Base-by-base conservation (phyloP, 306 rosid species). In the Quercus robur region DNA sequence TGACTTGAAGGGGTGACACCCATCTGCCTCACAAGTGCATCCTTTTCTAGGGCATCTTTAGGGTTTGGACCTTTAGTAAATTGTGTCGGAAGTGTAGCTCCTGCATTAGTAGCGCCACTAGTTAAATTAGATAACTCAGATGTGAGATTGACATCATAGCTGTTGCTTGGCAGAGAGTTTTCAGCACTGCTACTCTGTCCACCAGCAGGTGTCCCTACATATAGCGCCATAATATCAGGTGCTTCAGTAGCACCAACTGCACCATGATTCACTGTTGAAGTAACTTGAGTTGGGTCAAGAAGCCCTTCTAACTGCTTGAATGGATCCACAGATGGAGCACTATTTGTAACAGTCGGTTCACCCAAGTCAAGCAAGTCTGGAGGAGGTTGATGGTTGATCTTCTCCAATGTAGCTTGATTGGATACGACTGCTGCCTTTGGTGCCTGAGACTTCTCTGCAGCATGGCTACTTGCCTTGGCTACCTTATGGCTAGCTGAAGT, bases 21-120 rank as follows among this genome's bases (percentile, higher is more conserved):
- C 94, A 93, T 79, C 83, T 93, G 98, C 86, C 98, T 90, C 64
- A 91, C 98, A 58, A 85, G 86, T 25, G 98, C 89, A 85, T 93
- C 98, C 80, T 85, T 91, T 83, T 93, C 86, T 79, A 93, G 80
- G 2, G 97, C 59, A 38, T 82, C 86, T 81, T 81, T 90, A 6
- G 61, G 38, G 41, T 86, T 82, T 19, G 87, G 88, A 62, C 97
- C 98, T 85, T 88, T 94, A 52, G 72, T 80, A 44, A 84, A 79
- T 63, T 88, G 94, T 4, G 88, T 41, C 59, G 58, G 28, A 52
- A 81, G 71, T 28, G 30, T 73, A 44, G 82, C 75, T 54, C 85
- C 90, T 55, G 85, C 90, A 70, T 74, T 70, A 72, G 77, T 69
- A 31, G 73, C 78, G 55, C 66, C 26, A 1, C 79, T 46, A 51